Base-by-base conservation (phyloP, 169 alveolate species). In the Plasmodium knowlesi region DNA sequence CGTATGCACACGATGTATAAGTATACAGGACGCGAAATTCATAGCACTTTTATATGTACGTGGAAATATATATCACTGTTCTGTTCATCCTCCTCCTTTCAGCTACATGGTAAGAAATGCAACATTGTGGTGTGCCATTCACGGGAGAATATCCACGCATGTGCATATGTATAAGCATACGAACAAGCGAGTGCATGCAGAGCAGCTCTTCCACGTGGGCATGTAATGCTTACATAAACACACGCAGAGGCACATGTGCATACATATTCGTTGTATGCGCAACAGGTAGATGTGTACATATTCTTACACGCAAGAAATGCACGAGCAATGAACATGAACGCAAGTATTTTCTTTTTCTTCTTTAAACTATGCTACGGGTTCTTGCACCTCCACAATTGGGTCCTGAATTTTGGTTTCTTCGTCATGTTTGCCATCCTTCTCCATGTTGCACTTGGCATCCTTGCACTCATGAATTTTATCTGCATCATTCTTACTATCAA, bases 351-450 rank as follows among this genome's bases (percentile, higher is more conserved):
- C 22, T 50, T 12, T 14, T 50, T 50, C 61, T 14, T 46, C 19
- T 67, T 30, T 53, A 25, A 83, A 83, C 43, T 86, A 86, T 34
- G 93, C 93, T 41, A 86, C 93, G n/a, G 93, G 93, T 76, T 86
- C 93, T 16, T 86, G 93, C 19, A 86, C 93, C 67, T 84, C 92
- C 32, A 84, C 92, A n/a, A 72, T 72, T 39, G 92, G 83, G 54
- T 84, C 92, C 34, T 70, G 92, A 84, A 84, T 71, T 84, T 86
- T 86, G 16, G n/a, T 73, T 1, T 76, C 93, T 22, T 74, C 85
- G 16, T 86, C 85, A 50, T 76, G 82, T 34, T 2, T 53, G 8
- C 82, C 46, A 39, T 83, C 70, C 25, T 83, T 83, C 41, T 83
- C 92, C 41, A 71, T 71, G 32, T 67, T 83, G 37, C 92, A 83